A percentile compares a stretch with the other conserved stretches of the same genome.
Evolutionary conservation across 1,284 basidiomycete genomes (phyloP).

Genomic region (Puccinia coronata): DNA sequence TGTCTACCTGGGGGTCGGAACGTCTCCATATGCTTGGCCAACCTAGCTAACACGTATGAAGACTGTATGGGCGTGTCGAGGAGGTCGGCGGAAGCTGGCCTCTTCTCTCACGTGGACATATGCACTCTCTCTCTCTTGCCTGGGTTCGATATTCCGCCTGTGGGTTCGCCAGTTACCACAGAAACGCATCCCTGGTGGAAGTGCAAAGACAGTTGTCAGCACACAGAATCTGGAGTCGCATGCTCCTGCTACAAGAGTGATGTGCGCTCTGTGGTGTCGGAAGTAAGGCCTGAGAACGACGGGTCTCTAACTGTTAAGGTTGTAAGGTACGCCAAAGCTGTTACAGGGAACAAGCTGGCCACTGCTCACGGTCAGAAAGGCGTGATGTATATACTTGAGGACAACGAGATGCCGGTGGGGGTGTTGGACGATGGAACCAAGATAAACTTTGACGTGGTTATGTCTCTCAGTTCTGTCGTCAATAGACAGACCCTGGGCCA

Average conservation of each 20-base stretch:
- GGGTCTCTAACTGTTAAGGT: neutral
- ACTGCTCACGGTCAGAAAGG: neutral
- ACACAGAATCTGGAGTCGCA: neutral
- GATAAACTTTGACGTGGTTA: neutral
- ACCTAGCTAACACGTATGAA: no score
- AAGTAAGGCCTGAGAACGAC: neutral
- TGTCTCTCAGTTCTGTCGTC: neutral
- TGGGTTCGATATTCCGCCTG: neutral
- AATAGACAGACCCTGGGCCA: neutral
- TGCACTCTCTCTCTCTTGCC: neutral
- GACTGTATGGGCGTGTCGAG: neutral
- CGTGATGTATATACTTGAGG: neutral
- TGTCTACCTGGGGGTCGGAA: neutral
- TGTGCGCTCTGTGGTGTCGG: neutral
- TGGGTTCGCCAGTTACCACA: neutral
- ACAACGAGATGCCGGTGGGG: neutral
- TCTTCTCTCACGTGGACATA: conserved; percentile 8
- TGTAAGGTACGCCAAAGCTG: neutral
- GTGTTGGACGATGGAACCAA: neutral
- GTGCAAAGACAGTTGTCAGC: neutral
- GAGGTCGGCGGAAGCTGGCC: neutral
- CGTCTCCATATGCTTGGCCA: no score
- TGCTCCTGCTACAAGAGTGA: neutral
- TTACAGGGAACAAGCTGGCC: neutral
- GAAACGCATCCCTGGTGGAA: neutral